These are phyloP conservation scores for Coccomyxa sp. DNA, from an alignment of 139 green algal species.

Conservation along the genomic window DNA sequence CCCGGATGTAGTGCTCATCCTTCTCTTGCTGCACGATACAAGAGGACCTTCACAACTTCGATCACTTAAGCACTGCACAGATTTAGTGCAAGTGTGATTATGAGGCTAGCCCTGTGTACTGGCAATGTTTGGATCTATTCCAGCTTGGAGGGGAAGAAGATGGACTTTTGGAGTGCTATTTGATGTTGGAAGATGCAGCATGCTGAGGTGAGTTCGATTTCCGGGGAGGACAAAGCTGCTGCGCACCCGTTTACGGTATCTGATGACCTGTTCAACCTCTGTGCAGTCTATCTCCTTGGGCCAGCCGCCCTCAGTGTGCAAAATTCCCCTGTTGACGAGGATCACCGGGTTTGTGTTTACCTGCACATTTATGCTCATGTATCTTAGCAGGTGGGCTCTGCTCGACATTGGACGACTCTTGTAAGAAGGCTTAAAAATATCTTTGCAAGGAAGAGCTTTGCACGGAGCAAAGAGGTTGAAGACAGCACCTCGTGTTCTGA, in stretches of 20 bases:
- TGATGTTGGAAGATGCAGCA: not conserved
- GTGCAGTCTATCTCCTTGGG: conserved; percentile 89
- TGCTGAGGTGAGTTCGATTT: not conserved
- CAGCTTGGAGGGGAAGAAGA: not conserved
- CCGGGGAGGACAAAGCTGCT: not conserved
- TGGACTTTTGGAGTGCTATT: not conserved
- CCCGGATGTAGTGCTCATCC: conserved; percentile 92
- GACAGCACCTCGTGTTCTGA: conserved; percentile 70
- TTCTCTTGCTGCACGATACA: conserved; percentile 72
- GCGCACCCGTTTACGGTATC: conserved; percentile 49
- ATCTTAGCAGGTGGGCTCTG: not conserved
- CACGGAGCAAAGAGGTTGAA: too few relatives aligned
- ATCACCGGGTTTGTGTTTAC: conserved; percentile 79
- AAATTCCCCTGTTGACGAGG: conserved; percentile 68
- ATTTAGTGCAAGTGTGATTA: not conserved
- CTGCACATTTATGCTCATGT: conserved; percentile 20
- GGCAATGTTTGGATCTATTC: not conserved
- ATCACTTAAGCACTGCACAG: not conserved
- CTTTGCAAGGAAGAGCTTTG: not conserved
- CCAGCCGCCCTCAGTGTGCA: conserved; percentile 89
- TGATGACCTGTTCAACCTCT: conserved; percentile 82
- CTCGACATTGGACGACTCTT: not conserved
- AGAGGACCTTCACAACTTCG: not conserved
- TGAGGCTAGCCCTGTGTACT: not conserved
- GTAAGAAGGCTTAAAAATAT: not conserved